Conservation (phyloP, 1,139 yeast genomes). For the Magnusiomyces suaveolens region DNA sequence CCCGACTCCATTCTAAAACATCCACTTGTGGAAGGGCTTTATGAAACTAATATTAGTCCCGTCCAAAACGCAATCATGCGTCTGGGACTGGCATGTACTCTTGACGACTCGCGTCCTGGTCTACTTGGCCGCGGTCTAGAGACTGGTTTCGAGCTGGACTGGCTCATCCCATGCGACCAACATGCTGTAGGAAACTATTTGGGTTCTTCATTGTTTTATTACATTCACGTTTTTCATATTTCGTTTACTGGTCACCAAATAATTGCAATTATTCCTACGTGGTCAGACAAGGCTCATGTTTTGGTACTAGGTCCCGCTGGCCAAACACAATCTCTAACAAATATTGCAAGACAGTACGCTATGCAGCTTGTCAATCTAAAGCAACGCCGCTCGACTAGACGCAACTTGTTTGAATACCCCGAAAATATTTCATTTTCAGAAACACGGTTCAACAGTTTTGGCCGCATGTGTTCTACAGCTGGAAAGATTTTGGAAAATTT, state of each 20-base stretch:
- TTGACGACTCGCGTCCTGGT: constrained; percentile 64
- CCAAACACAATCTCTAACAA: constrained; percentile 58
- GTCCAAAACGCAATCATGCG: constrained; percentile 69
- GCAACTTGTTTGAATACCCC: constrained; percentile 26
- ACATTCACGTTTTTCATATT: constrained; percentile 62
- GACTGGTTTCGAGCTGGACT: constrained; percentile 65
- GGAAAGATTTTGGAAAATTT: constrained; percentile 43
- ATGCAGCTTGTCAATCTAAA: constrained; percentile 44
- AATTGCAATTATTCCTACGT: constrained; percentile 56
- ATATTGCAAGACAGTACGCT: constrained; percentile 45
- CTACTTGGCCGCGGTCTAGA: constrained; percentile 82
- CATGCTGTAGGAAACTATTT: constrained; percentile 17
- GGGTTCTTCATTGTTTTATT: constrained; percentile 47
- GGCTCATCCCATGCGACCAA: constrained; percentile 29
- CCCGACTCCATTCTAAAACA: constrained; percentile 59
- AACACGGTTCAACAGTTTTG: constrained; percentile 14
- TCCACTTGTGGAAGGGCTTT: constrained; percentile 56
- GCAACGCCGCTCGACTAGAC: constrained; percentile 17
- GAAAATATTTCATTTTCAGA: constrained; percentile 18
- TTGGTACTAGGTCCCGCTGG: constrained; percentile 61
- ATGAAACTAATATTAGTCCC: constrained; percentile 62
- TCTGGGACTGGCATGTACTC: constrained; percentile 62
- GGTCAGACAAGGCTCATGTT: constrained; percentile 46
- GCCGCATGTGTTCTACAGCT: constrained; percentile 24
- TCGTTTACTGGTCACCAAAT: constrained; percentile 71